Base-by-base conservation (phyloP, 371 early-diverging fungal genomes). In the Zopfochytrium polystomum region DNA sequence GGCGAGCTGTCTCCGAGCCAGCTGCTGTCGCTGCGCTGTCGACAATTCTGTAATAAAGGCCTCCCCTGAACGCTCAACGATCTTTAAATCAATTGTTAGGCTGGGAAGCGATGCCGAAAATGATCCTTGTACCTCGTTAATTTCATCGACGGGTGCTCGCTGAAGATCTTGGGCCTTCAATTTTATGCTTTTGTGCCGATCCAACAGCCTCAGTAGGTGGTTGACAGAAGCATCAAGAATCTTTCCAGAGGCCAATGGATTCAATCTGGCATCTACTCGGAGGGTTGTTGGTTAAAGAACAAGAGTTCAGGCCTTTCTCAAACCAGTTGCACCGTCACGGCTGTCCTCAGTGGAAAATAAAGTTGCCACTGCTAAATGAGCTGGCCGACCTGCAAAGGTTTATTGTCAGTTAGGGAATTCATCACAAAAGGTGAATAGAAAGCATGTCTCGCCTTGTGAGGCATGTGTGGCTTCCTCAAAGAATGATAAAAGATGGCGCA, bases 1-100 rank as follows among this genome's bases (percentile, higher is more conserved):
- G 30, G 54, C 54, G 45, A 70, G 38, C 35, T 66, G 63, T 15
- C 68, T 65, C 6, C 74, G 65, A 11, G 78, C 78, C 55, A 76
- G 59, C 45, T 78, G 79, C 49, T 78, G 78, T 23, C 73, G 60
- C 49, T 80, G 81, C 31, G 70, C 60, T 1, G 77, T 65, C 3
- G 74, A 67, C 25, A 73, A 72, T 25, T 75, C 75, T 20, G 71
- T 68, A 4, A 66, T 34, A 25, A 59, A 63, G 46, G 65, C 48
- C 52, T 68, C 67, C 53, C 64, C 68, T 38, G 70, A 51, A 4
- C 69, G 58, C 59, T 75, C 66, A 15, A 67, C 44, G 67, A 76
- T 74, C 63, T 70, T 20, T 30, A 49, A 29, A 38, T 15, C 30
- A 42, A 26, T 15, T 33, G n/a, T 4, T n/a, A n/a, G n/a, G n/a